These are phyloP conservation scores for Orbilia ellipsospora DNA, from an alignment of 2,329 filamentous ascomycete genomes.

Conservation along the genomic window DNA sequence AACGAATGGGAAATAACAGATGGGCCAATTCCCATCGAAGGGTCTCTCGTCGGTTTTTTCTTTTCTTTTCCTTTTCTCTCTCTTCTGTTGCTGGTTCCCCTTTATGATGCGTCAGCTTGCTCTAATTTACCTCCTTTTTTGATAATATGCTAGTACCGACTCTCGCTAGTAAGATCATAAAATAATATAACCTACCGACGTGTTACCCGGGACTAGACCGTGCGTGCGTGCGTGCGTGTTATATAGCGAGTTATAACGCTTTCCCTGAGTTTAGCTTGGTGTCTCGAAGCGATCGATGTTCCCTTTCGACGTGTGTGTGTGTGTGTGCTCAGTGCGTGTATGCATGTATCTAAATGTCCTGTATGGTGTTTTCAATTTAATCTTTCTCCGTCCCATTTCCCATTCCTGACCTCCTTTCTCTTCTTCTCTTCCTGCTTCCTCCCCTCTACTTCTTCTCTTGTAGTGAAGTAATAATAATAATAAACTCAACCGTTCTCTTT, in stretches of 20 bases:
- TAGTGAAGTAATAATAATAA: constrained; percentile 8
- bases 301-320: not conserved
- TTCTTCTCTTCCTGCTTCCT: constrained; percentile 1
- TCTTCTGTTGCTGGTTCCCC: constrained; percentile 11
- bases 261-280: too few relatives aligned
- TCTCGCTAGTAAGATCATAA: not conserved
- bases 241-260: not conserved
- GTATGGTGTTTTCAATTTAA: constrained; percentile 11
- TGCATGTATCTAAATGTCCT: constrained; percentile 1
- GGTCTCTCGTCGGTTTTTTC: not conserved
- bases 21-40: constrained; percentile 16
- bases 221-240: constrained; percentile 1
- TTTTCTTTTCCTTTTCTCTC: too few relatives aligned
- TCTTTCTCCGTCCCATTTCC: constrained; percentile 21
- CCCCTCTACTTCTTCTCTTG: not conserved
- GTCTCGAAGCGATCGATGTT: too few relatives aligned
- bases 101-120: constrained; percentile 42
- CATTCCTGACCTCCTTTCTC: constrained; percentile 19
- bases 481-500: not conserved
- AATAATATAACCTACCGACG: constrained; percentile 8
- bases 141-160: not conserved
- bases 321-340: not conserved
- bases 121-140: not conserved
- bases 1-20: constrained; percentile 24
- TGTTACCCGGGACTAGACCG: constrained; percentile 2